Evolutionary conservation across 1,284 basidiomycete species (phyloP), one percentile per base, ranked within the genome.

Genomic region (Butyriboletus appendiculatus): DNA sequence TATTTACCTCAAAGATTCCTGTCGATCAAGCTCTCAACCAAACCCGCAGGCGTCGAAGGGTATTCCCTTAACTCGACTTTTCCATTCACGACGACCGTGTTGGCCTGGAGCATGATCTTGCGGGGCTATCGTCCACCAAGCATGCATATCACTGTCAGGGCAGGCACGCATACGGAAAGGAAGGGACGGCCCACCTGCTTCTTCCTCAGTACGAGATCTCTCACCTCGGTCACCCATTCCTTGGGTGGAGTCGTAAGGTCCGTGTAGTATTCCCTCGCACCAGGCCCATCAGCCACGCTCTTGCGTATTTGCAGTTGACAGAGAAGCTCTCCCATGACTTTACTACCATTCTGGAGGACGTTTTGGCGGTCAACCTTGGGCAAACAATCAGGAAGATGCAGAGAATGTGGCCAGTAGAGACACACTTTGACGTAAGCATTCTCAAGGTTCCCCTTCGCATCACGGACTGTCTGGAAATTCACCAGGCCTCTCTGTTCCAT

Each of bases 101-200:
- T 92, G 8, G 90, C 88, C 68, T 94, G 86, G 24, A 90, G 85
- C 70, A 93, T 89, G 33, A 92, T 80, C 69, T 92, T 94, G 49
- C 91, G 81, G 15, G 91, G 87, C 83, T 90, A 57, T 53, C 56
- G 41, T 49, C 30, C 41, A 16, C 33, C 41, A n/a, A n/a, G n/a
- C n/a, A n/a, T n/a, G n/a, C n/a, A 41, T 43, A 34, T 44, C 30
- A 14, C 2, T 8, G 3, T 41, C 15, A 50, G 9, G 37, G 45
- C 33, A 51, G 33, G 45, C 34, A 51, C 30, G 20, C 3, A 48
- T 10, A 22, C 5, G 15, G 15, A 33, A 56, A 37, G 30, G 40
- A 57, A 46, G 14, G 14, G 7, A 15, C 1, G 5, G 72, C 81
- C n/a, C 59, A 86, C 88, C 75, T 81, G 79, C 73, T 92, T 92